Evolutionary conservation across 192 early-diverging fungal genomes (phyloP).

Genomic region (Coemansia sp.): DNA sequence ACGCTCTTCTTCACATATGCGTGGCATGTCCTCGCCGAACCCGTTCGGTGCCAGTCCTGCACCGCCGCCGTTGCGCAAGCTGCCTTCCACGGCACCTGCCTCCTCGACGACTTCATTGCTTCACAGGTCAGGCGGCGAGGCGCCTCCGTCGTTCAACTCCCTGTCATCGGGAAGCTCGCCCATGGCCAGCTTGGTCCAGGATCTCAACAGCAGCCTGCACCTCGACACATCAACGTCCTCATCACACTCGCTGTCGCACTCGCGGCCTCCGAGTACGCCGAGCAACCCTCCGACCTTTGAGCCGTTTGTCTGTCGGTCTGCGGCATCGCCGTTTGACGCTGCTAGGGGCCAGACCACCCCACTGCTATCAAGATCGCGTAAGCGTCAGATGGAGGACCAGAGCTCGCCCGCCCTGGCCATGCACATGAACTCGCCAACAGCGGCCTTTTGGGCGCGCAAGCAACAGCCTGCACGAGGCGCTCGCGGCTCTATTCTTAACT

Average conservation of each 20-base stretch:
- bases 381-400: slow-evolving; percentile 34
- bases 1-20: slow-evolving; percentile 28
- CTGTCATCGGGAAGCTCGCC: slow-evolving; percentile 23
- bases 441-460: slow-evolving; percentile 27
- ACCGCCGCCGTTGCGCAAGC: slow-evolving; percentile 11
- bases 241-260: neutral
- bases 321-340: slow-evolving; percentile 10
- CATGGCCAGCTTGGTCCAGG: slow-evolving; percentile 31
- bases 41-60: slow-evolving; percentile 25
- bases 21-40: slow-evolving; percentile 29
- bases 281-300: slow-evolving; percentile 20
- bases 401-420: slow-evolving; percentile 20
- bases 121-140: slow-evolving; percentile 1
- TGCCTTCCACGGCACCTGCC: slow-evolving; percentile 14
- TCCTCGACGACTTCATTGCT: slow-evolving; percentile 8
- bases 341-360: slow-evolving; percentile 22
- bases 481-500: slow-evolving; percentile 21
- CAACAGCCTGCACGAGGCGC: neutral
- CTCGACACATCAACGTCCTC: slow-evolving; percentile 15
- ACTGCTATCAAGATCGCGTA: slow-evolving; percentile 27
- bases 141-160: slow-evolving; percentile 8
- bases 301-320: slow-evolving; percentile 21
- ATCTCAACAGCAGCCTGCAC: slow-evolving; percentile 41
- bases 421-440: slow-evolving; percentile 23
- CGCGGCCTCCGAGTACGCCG: neutral